These are phyloP conservation scores for Scheffersomyces spartinae DNA, from an alignment of 805 yeast species.

Conservation along the genomic window DNA sequence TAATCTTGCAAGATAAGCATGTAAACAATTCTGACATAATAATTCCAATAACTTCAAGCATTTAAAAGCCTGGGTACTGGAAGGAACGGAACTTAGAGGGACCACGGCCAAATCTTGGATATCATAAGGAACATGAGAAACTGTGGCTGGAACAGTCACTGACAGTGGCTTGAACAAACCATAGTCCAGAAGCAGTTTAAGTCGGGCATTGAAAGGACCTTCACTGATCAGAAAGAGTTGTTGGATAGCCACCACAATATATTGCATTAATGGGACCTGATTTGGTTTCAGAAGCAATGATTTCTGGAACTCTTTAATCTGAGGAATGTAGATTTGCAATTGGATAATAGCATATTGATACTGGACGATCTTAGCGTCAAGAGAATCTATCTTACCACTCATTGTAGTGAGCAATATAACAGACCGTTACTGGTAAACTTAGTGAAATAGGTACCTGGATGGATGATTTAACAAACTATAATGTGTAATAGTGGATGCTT, in stretches of 20 bases:
- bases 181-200: conserved; percentile 18
- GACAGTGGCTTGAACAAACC: conserved; percentile 13
- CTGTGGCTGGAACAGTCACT: conserved; percentile 14
- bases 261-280: conserved; percentile 18
- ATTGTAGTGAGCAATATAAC: too few relatives aligned
- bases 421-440: too few relatives aligned
- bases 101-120: conserved; percentile 20
- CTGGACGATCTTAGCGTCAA: conserved; percentile 49
- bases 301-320: conserved; percentile 16
- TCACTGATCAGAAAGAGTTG: conserved; percentile 27
- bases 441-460: too few relatives aligned
- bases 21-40: conserved; percentile 16
- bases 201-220: conserved; percentile 13
- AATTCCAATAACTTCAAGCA: conserved; percentile 18
- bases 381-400: conserved; percentile 26
- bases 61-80: conserved; percentile 10
- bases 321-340: conserved; percentile 23
- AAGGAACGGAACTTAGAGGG: too few relatives aligned
- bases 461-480: too few relatives aligned
- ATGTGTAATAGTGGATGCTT: too few relatives aligned
- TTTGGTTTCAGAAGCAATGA: background rate
- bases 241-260: conserved; percentile 19
- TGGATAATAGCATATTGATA: conserved; percentile 43
- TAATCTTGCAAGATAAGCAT: conserved; percentile 27
- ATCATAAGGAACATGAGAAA: conserved; percentile 32